Base-by-base conservation (phyloP, 2,329 filamentous ascomycete genomes). In the Moelleriella libera region DNA sequence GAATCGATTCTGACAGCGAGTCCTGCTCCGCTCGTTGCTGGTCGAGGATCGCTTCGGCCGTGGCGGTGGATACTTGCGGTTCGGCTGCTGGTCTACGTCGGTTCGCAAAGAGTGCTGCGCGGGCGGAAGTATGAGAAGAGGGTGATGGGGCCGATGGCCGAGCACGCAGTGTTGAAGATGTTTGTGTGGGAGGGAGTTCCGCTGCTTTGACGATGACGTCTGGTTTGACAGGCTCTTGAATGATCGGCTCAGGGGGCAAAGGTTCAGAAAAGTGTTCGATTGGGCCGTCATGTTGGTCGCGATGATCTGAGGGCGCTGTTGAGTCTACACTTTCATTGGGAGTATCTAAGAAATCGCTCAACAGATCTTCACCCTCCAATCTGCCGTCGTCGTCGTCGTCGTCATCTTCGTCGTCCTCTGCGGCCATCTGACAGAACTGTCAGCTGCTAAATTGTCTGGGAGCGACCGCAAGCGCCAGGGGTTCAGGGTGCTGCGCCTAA, bases 1-100 rank as follows among this genome's bases (percentile, higher is more conserved):
- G 72, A n/a, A 97, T 81, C 6, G 85, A 89, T 39, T 77, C 74
- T 0, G 89, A 90, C 3, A 97, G 74, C 34, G 75, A 70, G 62
- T 95, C 88, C 64, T 96, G 89, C 66, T 95, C 88, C 47, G 71
- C 71, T 47, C 86, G 83, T 59, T 94, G 80, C 58, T 84, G 76
- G 55, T 85, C 79, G 42, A 95, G 76, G 32, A 88, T 74, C 1
- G 80, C 74, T 67, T 94, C 88, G 1, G 78, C 73, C 12, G 76
- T 74, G 8, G 76, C 69, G 1, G 70, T 70, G 5, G 71, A 67
- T 4, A 63, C 57, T 47, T 64, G 55, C 1, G 62, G 58, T 28
- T 65, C 58, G 6, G 65, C 55, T 21, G 21, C 21, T 9, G 66
- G 57, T 10, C 64, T 60, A 47, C 63, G 57, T 43, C 63, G 62